Evolutionary conservation across 2,329 filamentous ascomycete species (phyloP).

Genomic region (Epichloe elymi): DNA sequence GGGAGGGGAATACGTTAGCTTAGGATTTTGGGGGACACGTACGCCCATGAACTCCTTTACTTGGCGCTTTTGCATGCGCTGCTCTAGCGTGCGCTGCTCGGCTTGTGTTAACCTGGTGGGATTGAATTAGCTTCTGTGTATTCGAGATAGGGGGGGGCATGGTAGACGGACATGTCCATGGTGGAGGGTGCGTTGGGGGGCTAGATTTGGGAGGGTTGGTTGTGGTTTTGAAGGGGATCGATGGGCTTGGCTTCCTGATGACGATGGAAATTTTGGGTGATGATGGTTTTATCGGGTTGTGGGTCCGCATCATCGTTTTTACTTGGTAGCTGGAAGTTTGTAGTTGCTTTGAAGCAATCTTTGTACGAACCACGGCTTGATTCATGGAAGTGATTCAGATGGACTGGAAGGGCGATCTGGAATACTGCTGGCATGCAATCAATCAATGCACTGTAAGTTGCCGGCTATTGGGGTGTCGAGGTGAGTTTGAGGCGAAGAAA

Average conservation of each 20-base stretch:
- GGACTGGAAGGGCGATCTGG: constrained; percentile 43
- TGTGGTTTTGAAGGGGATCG: background rate
- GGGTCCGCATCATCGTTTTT: constrained; percentile 2
- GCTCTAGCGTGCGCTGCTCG: constrained; percentile 87
- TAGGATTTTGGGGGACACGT: constrained; percentile 22
- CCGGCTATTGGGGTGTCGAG: too few relatives aligned
- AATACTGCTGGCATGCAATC: too few relatives aligned
- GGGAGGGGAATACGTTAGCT: background rate
- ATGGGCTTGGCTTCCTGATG: background rate
- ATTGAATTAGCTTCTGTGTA: constrained; percentile 1
- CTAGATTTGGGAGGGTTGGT: background rate
- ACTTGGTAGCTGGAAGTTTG: background rate
- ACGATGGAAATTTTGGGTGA: constrained; percentile 15
- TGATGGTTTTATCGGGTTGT: background rate
- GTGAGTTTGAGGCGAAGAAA: too few relatives aligned
- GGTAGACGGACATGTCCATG: constrained; percentile 9
- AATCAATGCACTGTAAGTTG: too few relatives aligned
- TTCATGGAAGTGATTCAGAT: constrained; percentile 22
- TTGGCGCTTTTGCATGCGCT: constrained; percentile 94
- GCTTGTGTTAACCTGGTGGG: constrained; percentile 47
- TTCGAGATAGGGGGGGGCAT: background rate
- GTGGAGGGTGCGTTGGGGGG: background rate
- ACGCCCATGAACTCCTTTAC: constrained; percentile 99
- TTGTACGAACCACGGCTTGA: too few relatives aligned
- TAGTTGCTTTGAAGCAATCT: too few relatives aligned